These are phyloP conservation scores for Entonaema liquescens DNA, from an alignment of 495 filamentous ascomycete species.

Conservation along the genomic window DNA sequence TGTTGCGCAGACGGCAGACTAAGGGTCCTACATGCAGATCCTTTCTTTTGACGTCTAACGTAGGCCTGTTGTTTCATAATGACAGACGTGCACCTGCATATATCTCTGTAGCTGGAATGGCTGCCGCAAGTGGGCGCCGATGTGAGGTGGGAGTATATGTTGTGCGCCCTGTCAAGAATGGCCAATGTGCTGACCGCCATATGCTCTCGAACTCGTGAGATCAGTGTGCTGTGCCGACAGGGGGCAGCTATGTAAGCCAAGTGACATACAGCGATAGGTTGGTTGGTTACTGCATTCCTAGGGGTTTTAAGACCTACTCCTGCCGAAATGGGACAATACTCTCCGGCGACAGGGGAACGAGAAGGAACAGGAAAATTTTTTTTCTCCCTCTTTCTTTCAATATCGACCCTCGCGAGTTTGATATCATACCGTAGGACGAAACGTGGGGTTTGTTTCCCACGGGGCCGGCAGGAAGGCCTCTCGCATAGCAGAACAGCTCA, in stretches of 20 bases:
- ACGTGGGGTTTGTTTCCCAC: conserved; percentile 43
- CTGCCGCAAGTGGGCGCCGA: conserved; percentile 23
- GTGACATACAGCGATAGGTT: conserved; percentile 33
- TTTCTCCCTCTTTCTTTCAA: conserved; percentile 17
- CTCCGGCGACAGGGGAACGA: conserved; percentile 35
- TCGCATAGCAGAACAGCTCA: conserved; percentile 41
- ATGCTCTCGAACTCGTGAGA: conserved; percentile 29
- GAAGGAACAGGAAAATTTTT: conserved; percentile 32
- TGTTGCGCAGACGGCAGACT: conserved; percentile 16
- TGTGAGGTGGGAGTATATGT: conserved; percentile 19
- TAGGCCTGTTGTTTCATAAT: conserved; percentile 22
- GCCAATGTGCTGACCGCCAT: conserved; percentile 33
- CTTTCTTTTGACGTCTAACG: conserved; percentile 12
- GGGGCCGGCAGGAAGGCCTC: conserved; percentile 38
- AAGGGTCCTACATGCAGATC: conserved; percentile 12
- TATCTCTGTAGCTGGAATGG: conserved; percentile 21
- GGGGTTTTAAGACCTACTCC: conserved; percentile 31
- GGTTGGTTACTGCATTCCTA: conserved; percentile 38
- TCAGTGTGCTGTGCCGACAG: conserved; percentile 40
- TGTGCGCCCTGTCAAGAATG: conserved; percentile 12
- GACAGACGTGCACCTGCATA: conserved; percentile 34
- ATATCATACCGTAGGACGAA: conserved; percentile 44
- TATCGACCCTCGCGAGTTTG: conserved; percentile 33
- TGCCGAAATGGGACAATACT: conserved; percentile 37
- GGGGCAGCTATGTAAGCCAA: conserved; percentile 34